Evolutionary conservation across 805 yeast species (phyloP), one percentile per base, ranked within the genome.

Genomic region (Zygosaccharomyces rouxii): DNA sequence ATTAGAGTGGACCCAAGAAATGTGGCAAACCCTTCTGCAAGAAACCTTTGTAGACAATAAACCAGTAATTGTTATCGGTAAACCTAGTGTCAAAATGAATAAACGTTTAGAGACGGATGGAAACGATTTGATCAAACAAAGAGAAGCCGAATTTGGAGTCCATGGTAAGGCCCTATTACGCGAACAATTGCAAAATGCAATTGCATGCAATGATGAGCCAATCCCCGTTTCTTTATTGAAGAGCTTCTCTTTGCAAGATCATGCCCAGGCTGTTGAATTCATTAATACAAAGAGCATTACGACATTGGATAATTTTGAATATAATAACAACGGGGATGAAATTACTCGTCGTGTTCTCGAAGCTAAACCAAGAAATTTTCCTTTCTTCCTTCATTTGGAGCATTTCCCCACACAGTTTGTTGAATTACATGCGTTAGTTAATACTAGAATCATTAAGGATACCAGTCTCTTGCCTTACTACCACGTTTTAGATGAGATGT

Each of bases 321-420:
- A 68, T 9, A 60, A 58, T 7, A 64, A 67, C 37, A 68, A 68
- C 39, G 40, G 59, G 16, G 58, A 61, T 16, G 64, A 66, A 0
- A 46, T 66, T 16, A 63, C 67, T 2, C 37, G 57, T 21, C 52
- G 55, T 35, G 42, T 71, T 13, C 10, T 68, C 6, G 35, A 51
- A 1, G 54, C 61, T 9, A 64, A 66, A 53, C 81, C 84, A 25
- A 45, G 56, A 1, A 71, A 75, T 44, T 74, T 84, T 52, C 89
- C 90, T 4, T 65, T 90, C 33, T 82, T 80, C 52, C 63, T 90
- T 44, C 94, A 89, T 61, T 76, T 86, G 56, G 97, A 94, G 66
- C 79, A 84, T 54, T 84, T 79, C 60, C 77, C 82, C 47, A 86
- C 97, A 1, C 83, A 86, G 58, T 94, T 92, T 62, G 79, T 87